phyloP scores from a whole-genome alignment of 1,284 basidiomycete species.

The Afroboletus lepidellus region DNA sequence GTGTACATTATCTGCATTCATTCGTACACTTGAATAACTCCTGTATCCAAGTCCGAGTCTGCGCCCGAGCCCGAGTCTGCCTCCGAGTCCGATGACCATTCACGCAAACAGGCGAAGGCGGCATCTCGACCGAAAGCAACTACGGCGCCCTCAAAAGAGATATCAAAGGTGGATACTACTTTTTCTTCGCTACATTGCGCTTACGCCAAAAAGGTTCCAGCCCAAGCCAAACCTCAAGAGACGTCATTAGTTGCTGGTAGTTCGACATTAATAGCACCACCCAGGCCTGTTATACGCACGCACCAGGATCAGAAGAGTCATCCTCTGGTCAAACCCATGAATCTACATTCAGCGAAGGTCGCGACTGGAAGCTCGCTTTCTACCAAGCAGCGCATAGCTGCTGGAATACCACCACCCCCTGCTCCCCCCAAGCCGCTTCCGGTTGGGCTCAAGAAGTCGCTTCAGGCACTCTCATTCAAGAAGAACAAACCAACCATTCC shows the following conservation, averaged over 20 bases:
- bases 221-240: conserved; percentile 9
- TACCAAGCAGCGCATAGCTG: conserved; percentile 49
- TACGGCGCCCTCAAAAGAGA: conserved; percentile 1
- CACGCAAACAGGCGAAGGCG: conserved; percentile 3
- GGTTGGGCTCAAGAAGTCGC: conserved; percentile 24
- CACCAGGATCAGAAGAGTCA: conserved; percentile 32
- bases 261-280: conserved; percentile 9
- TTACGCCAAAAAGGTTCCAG: conserved; percentile 8
- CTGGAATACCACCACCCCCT: conserved; percentile 35
- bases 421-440: conserved; percentile 31
- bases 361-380: conserved; percentile 39
- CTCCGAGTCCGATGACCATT: conserved; percentile 10
- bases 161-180: conserved; percentile 14
- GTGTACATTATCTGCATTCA: not conserved
- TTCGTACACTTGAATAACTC: not conserved
- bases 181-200: not conserved
- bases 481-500: conserved; percentile 33
- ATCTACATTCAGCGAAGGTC: conserved; percentile 21
- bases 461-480: conserved; percentile 42
- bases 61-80: conserved; percentile 17
- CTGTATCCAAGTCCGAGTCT: conserved; percentile 21
- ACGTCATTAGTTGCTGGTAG: not conserved
- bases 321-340: conserved; percentile 30
- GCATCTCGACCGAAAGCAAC: conserved; percentile 4
- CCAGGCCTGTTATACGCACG: conserved; percentile 25